Percentiles rank a stretch among this genome's conserved stretches.
Conservation (phyloP, 352 stramenopile genomes). For the Ophiocytium majus region DNA sequence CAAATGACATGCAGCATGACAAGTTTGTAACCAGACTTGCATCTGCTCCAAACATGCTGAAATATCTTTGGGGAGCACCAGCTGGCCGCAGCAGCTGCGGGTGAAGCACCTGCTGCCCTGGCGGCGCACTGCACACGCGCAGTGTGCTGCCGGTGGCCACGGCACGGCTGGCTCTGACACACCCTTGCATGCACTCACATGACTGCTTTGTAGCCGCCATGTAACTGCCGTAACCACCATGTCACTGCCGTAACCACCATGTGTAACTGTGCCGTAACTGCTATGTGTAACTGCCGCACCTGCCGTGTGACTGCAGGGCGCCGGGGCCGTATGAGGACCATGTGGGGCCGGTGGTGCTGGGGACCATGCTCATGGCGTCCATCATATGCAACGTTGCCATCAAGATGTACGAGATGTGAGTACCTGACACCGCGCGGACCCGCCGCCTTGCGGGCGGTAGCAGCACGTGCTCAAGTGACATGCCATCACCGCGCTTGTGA, state of each 20-base stretch:
- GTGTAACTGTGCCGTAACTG: neutral
- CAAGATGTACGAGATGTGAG: slow-evolving; percentile 35
- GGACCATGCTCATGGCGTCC: slow-evolving; percentile 62
- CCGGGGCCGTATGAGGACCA: slow-evolving; percentile 72
- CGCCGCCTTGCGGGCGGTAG: too few species aligned
- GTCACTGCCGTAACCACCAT: neutral
- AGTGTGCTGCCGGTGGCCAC: slow-evolving; percentile 1
- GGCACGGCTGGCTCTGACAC: neutral
- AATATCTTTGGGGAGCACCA: too few species aligned
- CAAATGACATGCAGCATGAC: too few species aligned
- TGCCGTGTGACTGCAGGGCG: slow-evolving; percentile 62
- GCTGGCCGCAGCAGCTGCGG: slow-evolving; percentile 27
- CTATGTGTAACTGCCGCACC: too few species aligned
- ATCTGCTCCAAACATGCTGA: too few species aligned
- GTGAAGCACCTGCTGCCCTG: neutral
- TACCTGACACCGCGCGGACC: too few species aligned
- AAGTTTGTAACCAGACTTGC: too few species aligned
- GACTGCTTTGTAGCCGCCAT: neutral
- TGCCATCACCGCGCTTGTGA: too few species aligned
- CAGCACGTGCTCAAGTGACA: too few species aligned
- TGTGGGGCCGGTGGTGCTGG: slow-evolving; percentile 67
- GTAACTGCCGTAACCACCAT: neutral
- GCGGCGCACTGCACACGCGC: neutral
- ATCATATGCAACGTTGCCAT: slow-evolving; percentile 55
- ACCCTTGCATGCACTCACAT: neutral